These are phyloP conservation scores for Kurtzmaniella quercitrusa DNA, from an alignment of 1,139 yeast genomes.

Conservation along the genomic window DNA sequence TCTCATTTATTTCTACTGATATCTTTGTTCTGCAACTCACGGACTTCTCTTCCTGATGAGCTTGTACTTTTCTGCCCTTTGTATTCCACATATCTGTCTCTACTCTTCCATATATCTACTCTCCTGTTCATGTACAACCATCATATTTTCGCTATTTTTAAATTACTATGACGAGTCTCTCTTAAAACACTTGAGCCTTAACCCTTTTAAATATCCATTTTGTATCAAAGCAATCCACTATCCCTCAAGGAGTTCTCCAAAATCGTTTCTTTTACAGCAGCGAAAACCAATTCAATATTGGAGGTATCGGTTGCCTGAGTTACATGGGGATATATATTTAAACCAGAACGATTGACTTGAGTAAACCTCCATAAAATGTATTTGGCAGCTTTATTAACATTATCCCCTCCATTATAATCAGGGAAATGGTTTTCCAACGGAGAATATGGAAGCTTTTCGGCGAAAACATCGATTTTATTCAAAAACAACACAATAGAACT, in stretches of 20 bases:
- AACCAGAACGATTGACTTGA: conserved; percentile 76
- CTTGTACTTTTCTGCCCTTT: no score
- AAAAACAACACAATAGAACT: conserved; percentile 82
- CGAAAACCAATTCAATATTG: conserved; percentile 82
- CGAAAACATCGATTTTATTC: conserved; percentile 86
- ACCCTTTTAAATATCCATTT: conserved; percentile 6
- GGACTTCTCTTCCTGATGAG: no score
- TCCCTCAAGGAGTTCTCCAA: conserved; percentile 81
- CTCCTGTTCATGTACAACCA: not conserved
- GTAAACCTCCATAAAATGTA: conserved; percentile 89
- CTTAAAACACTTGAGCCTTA: not conserved
- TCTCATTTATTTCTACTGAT: no score
- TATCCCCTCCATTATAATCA: conserved; percentile 85
- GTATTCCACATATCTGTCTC: not conserved
- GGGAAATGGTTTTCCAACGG: conserved; percentile 85
- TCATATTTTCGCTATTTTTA: not conserved
- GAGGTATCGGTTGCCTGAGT: conserved; percentile 95
- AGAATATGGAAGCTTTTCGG: conserved; percentile 75
- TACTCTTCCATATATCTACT: not conserved
- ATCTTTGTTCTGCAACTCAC: no score
- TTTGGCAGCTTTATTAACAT: conserved; percentile 90
- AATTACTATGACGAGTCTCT: not conserved
- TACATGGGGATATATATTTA: conserved; percentile 83
- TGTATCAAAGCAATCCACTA: conserved; percentile 61
- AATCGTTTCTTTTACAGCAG: conserved; percentile 87